A percentile compares a stretch with the other conserved stretches of the same genome.
These are phyloP conservation scores for Recurvomyces mirabilis DNA, from an alignment of 495 filamentous ascomycete genomes.

Conservation along the genomic window DNA sequence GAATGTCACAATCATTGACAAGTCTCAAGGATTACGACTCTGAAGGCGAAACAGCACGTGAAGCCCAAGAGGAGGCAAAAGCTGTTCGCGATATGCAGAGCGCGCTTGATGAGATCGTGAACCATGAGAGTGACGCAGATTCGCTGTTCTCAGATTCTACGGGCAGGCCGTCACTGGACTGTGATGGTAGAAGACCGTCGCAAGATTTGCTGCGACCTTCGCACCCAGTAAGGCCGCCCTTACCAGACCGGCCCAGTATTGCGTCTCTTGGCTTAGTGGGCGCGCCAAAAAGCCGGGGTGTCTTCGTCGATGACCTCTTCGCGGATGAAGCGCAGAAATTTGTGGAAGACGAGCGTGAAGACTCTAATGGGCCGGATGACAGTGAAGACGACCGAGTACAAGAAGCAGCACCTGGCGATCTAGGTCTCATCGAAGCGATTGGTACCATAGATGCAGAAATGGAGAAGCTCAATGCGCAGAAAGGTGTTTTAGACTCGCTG, in stretches of 20 bases:
- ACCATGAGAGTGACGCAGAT: conserved; percentile 51
- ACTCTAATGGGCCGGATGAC: conserved; percentile 41
- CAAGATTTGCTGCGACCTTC: no score
- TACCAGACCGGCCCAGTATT: conserved; percentile 26
- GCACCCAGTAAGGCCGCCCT: conserved; percentile 7
- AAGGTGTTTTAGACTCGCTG: conserved; percentile 81
- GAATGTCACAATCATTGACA: conserved; percentile 47
- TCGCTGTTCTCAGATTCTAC: conserved; percentile 37
- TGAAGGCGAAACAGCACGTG: conserved; percentile 22
- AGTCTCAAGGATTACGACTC: conserved; percentile 44
- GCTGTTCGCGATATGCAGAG: conserved; percentile 89
- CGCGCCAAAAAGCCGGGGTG: conserved; percentile 65
- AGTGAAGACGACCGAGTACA: conserved; percentile 70
- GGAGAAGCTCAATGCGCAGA: conserved; percentile 76
- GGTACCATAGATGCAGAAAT: conserved; percentile 75
- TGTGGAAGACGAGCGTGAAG: conserved; percentile 73
- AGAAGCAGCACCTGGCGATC: conserved; percentile 88
- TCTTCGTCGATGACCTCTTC: conserved; percentile 85
- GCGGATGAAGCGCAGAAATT: conserved; percentile 85
- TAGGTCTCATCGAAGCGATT: conserved; percentile 88
- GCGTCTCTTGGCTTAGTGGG: conserved; percentile 57
- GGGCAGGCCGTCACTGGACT: conserved; percentile 31
- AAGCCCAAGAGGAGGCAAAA: conserved; percentile 34
- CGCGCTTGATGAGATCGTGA: conserved; percentile 90
- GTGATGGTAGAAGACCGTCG: conserved; percentile 24